Base-by-base conservation (phyloP, 352 stramenopile genomes). In the Phytophthora europaea region DNA sequence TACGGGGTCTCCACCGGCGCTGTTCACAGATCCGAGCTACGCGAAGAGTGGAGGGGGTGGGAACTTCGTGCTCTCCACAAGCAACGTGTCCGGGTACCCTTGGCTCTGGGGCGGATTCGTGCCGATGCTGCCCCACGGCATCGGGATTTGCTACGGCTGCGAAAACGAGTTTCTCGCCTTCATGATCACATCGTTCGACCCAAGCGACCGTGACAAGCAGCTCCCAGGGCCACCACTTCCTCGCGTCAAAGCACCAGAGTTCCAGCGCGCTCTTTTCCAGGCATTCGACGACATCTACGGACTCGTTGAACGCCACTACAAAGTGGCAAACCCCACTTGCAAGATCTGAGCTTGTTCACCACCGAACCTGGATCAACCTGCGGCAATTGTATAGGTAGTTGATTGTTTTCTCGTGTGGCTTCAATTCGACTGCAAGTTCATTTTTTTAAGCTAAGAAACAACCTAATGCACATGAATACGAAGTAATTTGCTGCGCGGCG, bases 101-200 rank as follows among this genome's bases (percentile, higher is more conserved):
- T 99, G 96, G 97, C 92, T 98, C 22, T 99, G 95, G 86, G 96
- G 95, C 34, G 95, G 98, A 56, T 98, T 99, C 40, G 91, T 98
- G 23, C 93, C 95, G 31, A 94, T 93, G 86, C 70, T 92, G n/a
- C 71, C 72, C 2, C 87, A 99, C 67, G 97, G 96, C 43, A 84
- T 99, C n/a, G 96, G 97, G 20, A 83, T 99, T 54, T 97, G 91
- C 57, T 99, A 99, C 73, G 93, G 89, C 22, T 91, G 98, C 36
- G 93, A 98, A 76, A 88, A 85, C 18, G 84, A 94, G n/a, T 91
- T 89, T 57, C 86, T 98, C 26, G 83, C 91, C 45, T 98, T 99
- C 80, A 98, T 96, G 70, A 92, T 99, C 61, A 96, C 95, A 22
- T 94, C 93, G 43, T 90, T 97, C 53, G 85, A 90, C 38, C 57